Conservation (phyloP, 2,329 filamentous ascomycete species). For the Fusarium equiseti region DNA sequence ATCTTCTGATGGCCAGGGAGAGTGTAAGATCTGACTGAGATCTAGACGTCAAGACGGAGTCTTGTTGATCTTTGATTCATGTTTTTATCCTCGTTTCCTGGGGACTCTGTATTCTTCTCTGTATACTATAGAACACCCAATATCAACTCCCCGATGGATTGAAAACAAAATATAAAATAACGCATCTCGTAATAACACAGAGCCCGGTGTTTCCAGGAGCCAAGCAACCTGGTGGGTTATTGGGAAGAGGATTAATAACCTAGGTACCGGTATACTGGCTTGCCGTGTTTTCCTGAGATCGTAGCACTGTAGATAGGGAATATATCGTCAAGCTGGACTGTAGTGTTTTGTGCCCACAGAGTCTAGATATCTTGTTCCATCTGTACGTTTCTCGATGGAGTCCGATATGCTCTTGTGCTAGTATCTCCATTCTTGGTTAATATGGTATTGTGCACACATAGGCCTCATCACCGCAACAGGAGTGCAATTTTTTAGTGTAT, state of each 20-base stretch:
- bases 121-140: slow-evolving; percentile 19
- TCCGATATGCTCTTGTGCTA: not conserved
- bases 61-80: slow-evolving; percentile 14
- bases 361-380: not conserved
- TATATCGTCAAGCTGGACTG: not conserved
- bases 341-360: not conserved
- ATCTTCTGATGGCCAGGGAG: slow-evolving; percentile 35
- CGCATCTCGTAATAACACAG: not conserved
- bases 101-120: slow-evolving; percentile 11
- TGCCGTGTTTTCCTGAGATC: not conserved
- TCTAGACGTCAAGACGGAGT: slow-evolving; percentile 6
- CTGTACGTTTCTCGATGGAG: not conserved
- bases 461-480: not conserved
- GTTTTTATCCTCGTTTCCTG: not conserved
- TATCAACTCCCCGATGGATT: not conserved
- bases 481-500: not conserved
- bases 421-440: not conserved
- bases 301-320: not conserved
- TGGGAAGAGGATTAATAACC: too few relatives aligned
- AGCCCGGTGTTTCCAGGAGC: not conserved
- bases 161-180: not conserved
- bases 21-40: slow-evolving; percentile 24
- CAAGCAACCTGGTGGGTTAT: not conserved
- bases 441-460: not conserved
- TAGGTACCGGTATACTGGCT: not conserved